Evolutionary conservation across 2,329 filamentous ascomycete genomes (phyloP).

Genomic region (Aureobasidium sp.): DNA sequence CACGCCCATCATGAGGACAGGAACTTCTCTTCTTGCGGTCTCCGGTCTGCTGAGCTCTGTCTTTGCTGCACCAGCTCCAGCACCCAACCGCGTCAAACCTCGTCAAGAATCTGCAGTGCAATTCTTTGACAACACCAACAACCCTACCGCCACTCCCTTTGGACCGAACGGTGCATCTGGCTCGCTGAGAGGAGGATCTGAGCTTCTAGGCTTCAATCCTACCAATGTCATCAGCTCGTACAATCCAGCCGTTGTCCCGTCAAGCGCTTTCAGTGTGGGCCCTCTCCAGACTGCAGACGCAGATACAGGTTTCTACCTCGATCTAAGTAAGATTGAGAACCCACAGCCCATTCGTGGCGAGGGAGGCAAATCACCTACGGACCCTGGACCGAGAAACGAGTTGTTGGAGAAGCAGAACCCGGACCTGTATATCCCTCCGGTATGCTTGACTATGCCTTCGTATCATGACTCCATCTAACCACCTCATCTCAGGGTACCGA

Average conservation of each 20-base stretch:
- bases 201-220: conserved; percentile 30
- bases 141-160: conserved; percentile 18
- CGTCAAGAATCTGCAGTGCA: conserved; percentile 6
- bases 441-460: background rate
- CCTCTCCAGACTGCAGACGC: conserved; percentile 32
- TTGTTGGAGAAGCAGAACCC: conserved; percentile 34
- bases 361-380: conserved; percentile 31
- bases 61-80: conserved; percentile 13
- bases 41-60: conserved; percentile 3
- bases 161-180: conserved; percentile 31
- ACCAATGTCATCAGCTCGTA: conserved; percentile 26
- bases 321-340: conserved; percentile 33
- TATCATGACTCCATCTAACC: background rate
- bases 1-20: background rate
- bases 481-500: conserved; percentile 29
- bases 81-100: background rate
- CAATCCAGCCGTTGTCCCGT: conserved; percentile 29
- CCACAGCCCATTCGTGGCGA: conserved; percentile 35
- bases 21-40: background rate
- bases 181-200: conserved; percentile 29
- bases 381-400: conserved; percentile 32
- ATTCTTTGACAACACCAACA: conserved; percentile 8
- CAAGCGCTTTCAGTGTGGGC: conserved; percentile 31
- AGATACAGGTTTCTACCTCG: conserved; percentile 34
- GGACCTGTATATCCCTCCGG: conserved; percentile 31